Percentiles rank a stretch among this genome's conserved stretches.
Evolutionary conservation across 1,284 basidiomycete species (phyloP).

Genomic region (Trichosporon ovoides): DNA sequence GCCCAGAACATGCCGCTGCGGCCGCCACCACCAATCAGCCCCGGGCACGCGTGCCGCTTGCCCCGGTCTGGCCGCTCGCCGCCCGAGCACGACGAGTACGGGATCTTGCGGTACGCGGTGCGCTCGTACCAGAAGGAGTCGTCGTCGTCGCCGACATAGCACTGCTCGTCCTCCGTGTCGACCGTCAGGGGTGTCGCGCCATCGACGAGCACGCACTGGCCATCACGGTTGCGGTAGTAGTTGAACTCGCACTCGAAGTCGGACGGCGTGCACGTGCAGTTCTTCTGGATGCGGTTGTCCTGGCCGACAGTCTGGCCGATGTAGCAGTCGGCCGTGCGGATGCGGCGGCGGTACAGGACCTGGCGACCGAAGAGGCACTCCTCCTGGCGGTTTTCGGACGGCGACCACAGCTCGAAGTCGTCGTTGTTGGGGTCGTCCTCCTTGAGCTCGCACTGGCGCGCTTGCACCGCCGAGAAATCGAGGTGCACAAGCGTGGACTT

Average conservation of each 20-base stretch:
- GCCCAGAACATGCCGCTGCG: slow-evolving; percentile 77
- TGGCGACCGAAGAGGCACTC: slow-evolving; percentile 78
- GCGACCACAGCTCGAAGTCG: slow-evolving; percentile 94
- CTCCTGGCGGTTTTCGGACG: slow-evolving; percentile 72
- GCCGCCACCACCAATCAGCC: slow-evolving; percentile 53
- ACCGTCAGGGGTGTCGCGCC: slow-evolving; percentile 60
- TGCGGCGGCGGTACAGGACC: slow-evolving; percentile 81
- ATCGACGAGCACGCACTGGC: slow-evolving; percentile 67
- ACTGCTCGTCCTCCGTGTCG: slow-evolving; percentile 55
- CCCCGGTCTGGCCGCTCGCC: slow-evolving; percentile 71
- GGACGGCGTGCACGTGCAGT: slow-evolving; percentile 64
- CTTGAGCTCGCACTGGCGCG: slow-evolving; percentile 26
- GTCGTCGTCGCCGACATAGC: slow-evolving; percentile 35
- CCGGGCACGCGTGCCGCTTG: slow-evolving; percentile 67
- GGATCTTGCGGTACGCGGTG: slow-evolving; percentile 81
- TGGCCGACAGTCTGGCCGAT: slow-evolving; percentile 61
- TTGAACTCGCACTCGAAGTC: slow-evolving; percentile 99
- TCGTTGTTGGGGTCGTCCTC: slow-evolving; percentile 68
- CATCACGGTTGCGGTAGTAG: slow-evolving; percentile 61
- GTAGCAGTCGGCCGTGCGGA: slow-evolving; percentile 71
- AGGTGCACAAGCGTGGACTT: slow-evolving; percentile 71
- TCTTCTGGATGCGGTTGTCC: slow-evolving; percentile 56
- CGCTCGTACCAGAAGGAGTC: slow-evolving; percentile 75
- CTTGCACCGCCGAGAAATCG: slow-evolving; percentile 58
- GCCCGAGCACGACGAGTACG: slow-evolving; percentile 74